Evolutionary conservation across 345 rosid genomes (phyloP), one percentile per base, ranked within the genome.

Genomic region (Arabidopsis suecica): DNA sequence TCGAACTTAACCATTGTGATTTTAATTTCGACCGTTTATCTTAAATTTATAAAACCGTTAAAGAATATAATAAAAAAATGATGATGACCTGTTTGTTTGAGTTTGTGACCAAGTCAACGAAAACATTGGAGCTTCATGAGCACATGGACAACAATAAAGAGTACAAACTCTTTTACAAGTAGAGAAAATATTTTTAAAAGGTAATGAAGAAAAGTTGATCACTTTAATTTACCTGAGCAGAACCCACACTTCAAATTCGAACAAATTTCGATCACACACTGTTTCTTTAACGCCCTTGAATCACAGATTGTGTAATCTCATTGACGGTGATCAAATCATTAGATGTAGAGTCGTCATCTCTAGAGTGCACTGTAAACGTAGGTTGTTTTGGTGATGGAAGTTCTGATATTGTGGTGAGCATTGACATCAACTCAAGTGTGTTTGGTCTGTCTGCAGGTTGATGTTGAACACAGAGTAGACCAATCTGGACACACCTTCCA

Each of bases 401-500:
- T 45, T 44, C 38, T 7, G 54, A 45, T 64, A 23, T 64, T 45
- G 37, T 64, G 55, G 54, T 44, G 25, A 64, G 68, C 40, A 64
- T 32, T 9, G 68, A 16, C 32, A 64, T 0, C 25, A 63, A 33
- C 45, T 48, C 40, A 11, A 63, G 54, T n/a, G 54, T 63, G 16
- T 33, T 50, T 0, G 71, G 68, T 42, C 68, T 33, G 2, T 59
- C 64, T 34, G 5, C 44, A 18, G 71, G 22, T 13, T 49, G 71
- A 1, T 67, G 34, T 67, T 67, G 71, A 6, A 37, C 44, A 59
- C 30, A 59, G 7, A 66, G 47, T 33, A 67, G 9, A 49, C 71
- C 48, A 37, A 67, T 67, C 59, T 67, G 71, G 0, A 51, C 34
- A 37, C 49, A 67, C 8, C 71, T 67, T 3, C 12, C 20, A 37